phyloP scores from a whole-genome alignment of 345 rosid species.

The Ceriops tagal region DNA sequence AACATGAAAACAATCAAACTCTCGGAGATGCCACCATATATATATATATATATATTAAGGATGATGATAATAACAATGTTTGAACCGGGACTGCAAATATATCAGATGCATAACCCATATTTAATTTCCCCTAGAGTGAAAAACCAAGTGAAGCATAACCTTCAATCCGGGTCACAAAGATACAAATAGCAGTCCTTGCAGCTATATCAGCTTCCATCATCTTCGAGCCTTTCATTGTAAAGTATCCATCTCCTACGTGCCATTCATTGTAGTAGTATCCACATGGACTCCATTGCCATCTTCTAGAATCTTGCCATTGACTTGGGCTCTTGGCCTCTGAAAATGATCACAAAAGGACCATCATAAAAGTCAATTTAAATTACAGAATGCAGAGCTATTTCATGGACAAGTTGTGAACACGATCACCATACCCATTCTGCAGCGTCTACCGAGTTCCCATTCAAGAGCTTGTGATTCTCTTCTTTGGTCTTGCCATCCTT shows the following conservation, averaged over 20 bases:
- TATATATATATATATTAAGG: background rate
- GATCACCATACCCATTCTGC: conserved; percentile 69
- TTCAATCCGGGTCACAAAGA: background rate
- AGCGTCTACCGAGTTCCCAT: conserved; percentile 80
- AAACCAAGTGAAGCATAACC: conserved; percentile 2
- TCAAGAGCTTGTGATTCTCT: conserved; percentile 90
- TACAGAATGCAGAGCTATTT: background rate
- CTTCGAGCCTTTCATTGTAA: conserved; percentile 62
- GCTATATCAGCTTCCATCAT: conserved; percentile 17
- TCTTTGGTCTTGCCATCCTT: conserved; percentile 73
- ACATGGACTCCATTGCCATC: conserved; percentile 57
- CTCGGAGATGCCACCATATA: background rate
- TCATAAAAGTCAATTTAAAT: background rate
- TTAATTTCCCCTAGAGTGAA: conserved; percentile 15
- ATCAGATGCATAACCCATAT: background rate
- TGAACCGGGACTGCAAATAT: conserved; percentile 11
- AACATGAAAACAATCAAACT: background rate
- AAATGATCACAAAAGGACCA: conserved; percentile 5
- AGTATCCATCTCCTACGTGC: conserved; percentile 47
- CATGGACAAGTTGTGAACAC: background rate
- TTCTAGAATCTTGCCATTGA: conserved; percentile 73
- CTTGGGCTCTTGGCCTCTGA: conserved; percentile 77
- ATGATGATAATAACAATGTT: background rate
- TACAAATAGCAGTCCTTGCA: conserved; percentile 17
- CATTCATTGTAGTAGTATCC: conserved; percentile 58